Base-by-base conservation (phyloP, 208 protist species). In the Acanthamoeba castellanii region DNA sequence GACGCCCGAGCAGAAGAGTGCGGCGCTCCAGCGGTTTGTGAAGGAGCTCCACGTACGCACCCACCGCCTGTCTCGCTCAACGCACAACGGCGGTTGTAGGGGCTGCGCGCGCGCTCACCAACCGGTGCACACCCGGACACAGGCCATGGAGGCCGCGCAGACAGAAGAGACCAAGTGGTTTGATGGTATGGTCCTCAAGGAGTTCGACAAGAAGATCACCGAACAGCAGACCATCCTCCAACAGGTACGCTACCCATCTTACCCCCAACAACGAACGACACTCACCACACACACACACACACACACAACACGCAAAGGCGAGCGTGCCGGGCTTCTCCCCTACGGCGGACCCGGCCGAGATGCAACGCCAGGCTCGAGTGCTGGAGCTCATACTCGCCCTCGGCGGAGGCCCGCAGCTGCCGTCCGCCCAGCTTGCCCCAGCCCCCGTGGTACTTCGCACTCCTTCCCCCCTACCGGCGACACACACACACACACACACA, bases 151-250 rank as follows among this genome's bases (percentile, higher is more conserved):
- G 45, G 57, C 18, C 4, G 76, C 76, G 20, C 76, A 85, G 47
- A 37, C 8, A 13, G 76, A 85, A 20, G 76, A 85, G 25, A 85
- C 76, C 25, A 85, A 85, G 47, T 85, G 76, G 76, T 85, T 85
- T 37, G 76, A 85, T 22, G 76, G 47, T 16, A 85, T 85, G 76
- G 76, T 85, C 11, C 13, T 85, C 76, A 50, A 85, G 25, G 76
- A 85, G 47, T 85, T 85, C n/a, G 76, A 85, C 18, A 50, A 85
- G 76, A 85, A 85, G 76, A 85, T 85, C 76, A 30, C 25, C 76
- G 76, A 85, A 30, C 76, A 85, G 76, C 76, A 85, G n/a, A 32
- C 76, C 47, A 85, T 85, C 76, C 76, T 85, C 18, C 76, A 85
- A 57, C 76, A 85, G 72, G 72, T 81, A 13, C 50, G 8, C 50